phyloP scores from a whole-genome alignment of 352 stramenopile species.

The Pythium plurisporium region DNA sequence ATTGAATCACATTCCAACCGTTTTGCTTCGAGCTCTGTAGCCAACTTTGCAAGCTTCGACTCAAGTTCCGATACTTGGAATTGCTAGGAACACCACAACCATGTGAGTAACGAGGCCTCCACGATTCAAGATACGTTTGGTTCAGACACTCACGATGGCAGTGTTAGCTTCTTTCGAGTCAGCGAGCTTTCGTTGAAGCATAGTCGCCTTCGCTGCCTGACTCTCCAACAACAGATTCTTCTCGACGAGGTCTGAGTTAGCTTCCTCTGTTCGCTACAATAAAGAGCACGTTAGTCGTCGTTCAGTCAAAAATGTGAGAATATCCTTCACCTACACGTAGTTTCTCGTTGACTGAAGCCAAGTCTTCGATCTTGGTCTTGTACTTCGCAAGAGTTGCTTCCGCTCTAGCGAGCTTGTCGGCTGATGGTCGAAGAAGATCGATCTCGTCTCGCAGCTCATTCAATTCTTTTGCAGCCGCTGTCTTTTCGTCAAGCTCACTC shows the following conservation, averaged over 20 bases:
- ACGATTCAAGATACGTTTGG: not conserved
- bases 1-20: conserved; percentile 29
- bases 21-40: conserved; percentile 26
- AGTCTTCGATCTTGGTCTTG: conserved; percentile 63
- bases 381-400: conserved; percentile 55
- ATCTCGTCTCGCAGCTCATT: conserved; percentile 52
- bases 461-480: conserved; percentile 32
- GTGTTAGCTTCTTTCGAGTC: conserved; percentile 69
- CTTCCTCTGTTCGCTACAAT: conserved; percentile 44
- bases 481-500: conserved; percentile 32
- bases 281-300: not conserved
- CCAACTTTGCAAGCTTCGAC: conserved; percentile 27
- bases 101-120: not conserved
- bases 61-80: conserved; percentile 62
- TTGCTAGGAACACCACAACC: conserved; percentile 29
- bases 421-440: conserved; percentile 54
- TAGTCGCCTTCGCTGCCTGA: conserved; percentile 36
- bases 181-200: conserved; percentile 57
- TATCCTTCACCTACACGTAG: conserved; percentile 31
- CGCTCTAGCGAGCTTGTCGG: conserved; percentile 42
- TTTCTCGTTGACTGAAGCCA: conserved; percentile 46
- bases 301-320: not conserved
- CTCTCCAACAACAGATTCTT: conserved; percentile 54
- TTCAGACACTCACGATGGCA: conserved; percentile 35
- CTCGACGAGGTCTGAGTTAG: conserved; percentile 48